Evolutionary conservation across 768 basidiomycete species (phyloP), one percentile per base, ranked within the genome.

Genomic region (Cyathus striatus): DNA sequence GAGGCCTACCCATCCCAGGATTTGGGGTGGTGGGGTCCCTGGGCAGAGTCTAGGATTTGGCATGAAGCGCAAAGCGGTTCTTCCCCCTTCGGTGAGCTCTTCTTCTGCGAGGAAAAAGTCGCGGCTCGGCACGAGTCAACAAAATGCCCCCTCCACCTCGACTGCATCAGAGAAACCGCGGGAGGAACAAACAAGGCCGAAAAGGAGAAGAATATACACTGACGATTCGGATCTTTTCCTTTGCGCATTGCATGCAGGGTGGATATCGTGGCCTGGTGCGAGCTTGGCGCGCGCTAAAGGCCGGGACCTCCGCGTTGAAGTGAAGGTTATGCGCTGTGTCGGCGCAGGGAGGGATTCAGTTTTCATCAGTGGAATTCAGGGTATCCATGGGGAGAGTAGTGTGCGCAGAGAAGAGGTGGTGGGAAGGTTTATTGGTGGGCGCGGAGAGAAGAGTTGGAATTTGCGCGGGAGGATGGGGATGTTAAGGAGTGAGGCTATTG

Each of bases 171-270:
- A 7, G 20, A 36, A 18, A 6, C 10, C 7, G 20, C 10, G 20
- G 17, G 10, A 9, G 35, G n/a, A n/a, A n/a, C 10, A 36, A 36
- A 7, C 35, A 18, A 9, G 10, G 12, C 17, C 35, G 7, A 9
- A 18, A 9, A 7, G 35, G 17, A 9, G 24, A 65, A 78, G n/a
- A 65, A 81, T 86, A 25, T 88, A 88, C 62, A 88, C 86, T 0
- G 85, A 88, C 60, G 86, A 88, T 59, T 86, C 83, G 6, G 82
- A 86, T 51, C 54, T 86, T 40, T 78, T 85, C 53, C 54, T 82
- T 30, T 83, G 81, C 43, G 83, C 81, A 2, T 60, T 88, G 36
- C 86, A 88, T 50, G 70, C 83, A 0, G 86, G 86, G 4, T 73
- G 70, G 69, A 49, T 68, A 1, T 72, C 70, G 6, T 74, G 72